These are phyloP conservation scores for Atkinsonella hypoxylon DNA, from an alignment of 2,329 filamentous ascomycete species.

Conservation along the genomic window DNA sequence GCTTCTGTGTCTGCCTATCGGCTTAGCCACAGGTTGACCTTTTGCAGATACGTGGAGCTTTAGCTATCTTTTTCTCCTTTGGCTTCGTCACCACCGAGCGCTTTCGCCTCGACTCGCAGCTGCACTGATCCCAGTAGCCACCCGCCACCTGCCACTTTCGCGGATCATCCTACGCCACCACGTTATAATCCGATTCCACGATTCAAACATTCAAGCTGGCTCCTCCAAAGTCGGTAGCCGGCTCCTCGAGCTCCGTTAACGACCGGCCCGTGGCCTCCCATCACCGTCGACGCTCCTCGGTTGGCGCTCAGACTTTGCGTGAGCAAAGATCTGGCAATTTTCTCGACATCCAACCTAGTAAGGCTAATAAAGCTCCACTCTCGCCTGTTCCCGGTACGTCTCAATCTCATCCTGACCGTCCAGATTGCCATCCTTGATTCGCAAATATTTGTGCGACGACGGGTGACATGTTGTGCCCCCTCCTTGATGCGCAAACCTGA, in stretches of 20 bases:
- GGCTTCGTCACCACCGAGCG: background rate
- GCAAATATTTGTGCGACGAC: background rate
- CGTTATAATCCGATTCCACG: constrained; percentile 7
- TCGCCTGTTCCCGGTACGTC: constrained; percentile 46
- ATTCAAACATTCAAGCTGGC: constrained; percentile 32
- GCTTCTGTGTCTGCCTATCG: background rate
- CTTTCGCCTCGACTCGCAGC: background rate
- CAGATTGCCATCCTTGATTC: background rate
- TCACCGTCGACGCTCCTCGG: constrained; percentile 38
- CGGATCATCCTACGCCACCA: background rate
- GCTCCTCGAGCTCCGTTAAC: constrained; percentile 43
- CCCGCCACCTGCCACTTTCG: too few species aligned
- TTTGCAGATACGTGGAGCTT: background rate
- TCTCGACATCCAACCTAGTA: constrained; percentile 19
- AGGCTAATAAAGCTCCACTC: constrained; percentile 23
- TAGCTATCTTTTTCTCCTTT: background rate
- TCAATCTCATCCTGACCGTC: background rate
- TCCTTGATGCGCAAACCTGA: constrained; percentile 10
- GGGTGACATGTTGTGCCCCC: constrained; percentile 3
- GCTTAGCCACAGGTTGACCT: background rate
- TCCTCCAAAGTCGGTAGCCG: constrained; percentile 34
- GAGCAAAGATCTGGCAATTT: constrained; percentile 20
- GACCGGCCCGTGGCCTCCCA: constrained; percentile 35
- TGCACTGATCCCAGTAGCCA: constrained; percentile 2
- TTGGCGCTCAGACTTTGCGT: constrained; percentile 19